Evolutionary conservation across 2,329 filamentous ascomycete genomes (phyloP).

Genomic region (Cercospora sp.): DNA sequence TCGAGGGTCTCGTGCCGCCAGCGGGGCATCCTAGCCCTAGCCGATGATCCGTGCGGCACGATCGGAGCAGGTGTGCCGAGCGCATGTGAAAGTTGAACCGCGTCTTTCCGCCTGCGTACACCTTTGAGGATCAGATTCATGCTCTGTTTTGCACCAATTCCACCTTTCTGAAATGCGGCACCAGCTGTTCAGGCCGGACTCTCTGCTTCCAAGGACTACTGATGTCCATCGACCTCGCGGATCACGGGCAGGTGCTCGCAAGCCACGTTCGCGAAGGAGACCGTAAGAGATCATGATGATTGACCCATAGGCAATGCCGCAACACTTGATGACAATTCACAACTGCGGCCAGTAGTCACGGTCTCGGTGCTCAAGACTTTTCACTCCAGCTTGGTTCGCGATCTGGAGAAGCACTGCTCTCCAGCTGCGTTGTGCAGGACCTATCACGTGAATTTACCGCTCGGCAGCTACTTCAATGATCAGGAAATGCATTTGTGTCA

Average conservation of each 20-base stretch:
- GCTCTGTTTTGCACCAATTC: neutral
- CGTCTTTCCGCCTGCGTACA: neutral
- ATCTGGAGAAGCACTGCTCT: no score
- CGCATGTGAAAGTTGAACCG: neutral
- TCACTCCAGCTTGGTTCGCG: no score
- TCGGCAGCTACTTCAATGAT: no score
- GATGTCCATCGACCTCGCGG: neutral
- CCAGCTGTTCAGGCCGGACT: neutral
- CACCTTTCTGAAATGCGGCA: neutral
- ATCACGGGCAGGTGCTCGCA: neutral
- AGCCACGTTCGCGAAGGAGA: neutral
- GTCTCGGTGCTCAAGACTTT: no score
- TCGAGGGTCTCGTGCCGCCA: conserved; percentile 6
- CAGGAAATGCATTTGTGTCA: no score
- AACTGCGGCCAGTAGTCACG: no score
- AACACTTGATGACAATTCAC: no score
- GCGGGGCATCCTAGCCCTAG: neutral
- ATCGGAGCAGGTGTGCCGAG: neutral
- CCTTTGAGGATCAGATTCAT: neutral
- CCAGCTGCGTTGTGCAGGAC: no score
- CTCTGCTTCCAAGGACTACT: neutral
- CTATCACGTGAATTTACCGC: no score
- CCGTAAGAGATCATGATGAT: neutral
- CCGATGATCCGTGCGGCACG: neutral
- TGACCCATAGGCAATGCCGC: neutral